Percentiles rank a stretch among this genome's conserved stretches.
phyloP scores from a whole-genome alignment of 768 basidiomycete genomes.

The Suillus decipiens region DNA sequence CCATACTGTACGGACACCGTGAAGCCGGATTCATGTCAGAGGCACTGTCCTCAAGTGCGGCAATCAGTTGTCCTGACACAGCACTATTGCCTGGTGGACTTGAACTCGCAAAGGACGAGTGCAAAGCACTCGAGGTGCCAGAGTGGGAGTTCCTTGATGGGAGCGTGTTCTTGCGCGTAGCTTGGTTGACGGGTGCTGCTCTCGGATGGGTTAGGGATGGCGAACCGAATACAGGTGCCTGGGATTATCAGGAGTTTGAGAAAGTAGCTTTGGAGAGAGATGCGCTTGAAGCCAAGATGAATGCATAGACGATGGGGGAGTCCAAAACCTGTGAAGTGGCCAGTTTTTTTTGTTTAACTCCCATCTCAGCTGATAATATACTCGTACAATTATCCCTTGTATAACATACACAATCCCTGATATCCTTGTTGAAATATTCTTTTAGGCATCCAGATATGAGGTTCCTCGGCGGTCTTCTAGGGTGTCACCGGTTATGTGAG shows the following conservation, averaged over 20 bases:
- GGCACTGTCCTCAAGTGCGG: constrained; percentile 10
- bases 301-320: not conserved
- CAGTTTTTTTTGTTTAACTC: not conserved
- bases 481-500: not conserved
- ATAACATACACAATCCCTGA: not conserved
- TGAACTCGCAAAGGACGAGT: constrained; percentile 10
- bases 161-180: constrained; percentile 59
- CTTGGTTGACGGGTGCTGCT: constrained; percentile 50
- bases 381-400: not conserved
- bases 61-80: not conserved
- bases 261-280: constrained; percentile 23
- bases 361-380: not conserved
- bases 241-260: constrained; percentile 34
- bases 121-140: constrained; percentile 39
- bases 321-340: not conserved
- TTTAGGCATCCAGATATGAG: not conserved
- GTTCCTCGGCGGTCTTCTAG: too few relatives aligned
- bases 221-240: constrained; percentile 26
- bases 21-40: constrained; percentile 35
- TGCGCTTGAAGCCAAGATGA: constrained; percentile 16
- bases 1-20: constrained; percentile 44
- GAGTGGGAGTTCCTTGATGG: constrained; percentile 57
- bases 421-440: not conserved
- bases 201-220: constrained; percentile 45
- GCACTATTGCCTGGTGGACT: constrained; percentile 3